Evolutionary conservation across 1,284 basidiomycete species (phyloP), one percentile per base, ranked within the genome.

Genomic region (Coniophora puteana): DNA sequence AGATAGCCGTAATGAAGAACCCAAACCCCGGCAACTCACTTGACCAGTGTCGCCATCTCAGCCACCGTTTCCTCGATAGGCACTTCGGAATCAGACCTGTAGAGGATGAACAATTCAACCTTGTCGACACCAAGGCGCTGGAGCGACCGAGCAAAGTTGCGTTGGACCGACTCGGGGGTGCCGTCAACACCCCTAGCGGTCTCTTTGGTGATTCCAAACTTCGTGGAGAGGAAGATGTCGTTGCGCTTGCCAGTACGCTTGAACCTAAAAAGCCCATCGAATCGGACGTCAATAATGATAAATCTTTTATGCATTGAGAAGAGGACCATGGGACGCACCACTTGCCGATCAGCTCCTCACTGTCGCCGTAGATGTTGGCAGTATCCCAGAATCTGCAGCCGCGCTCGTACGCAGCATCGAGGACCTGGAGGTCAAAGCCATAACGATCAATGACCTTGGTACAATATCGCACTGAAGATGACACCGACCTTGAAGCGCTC

Each of bases 171-270:
- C 24, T 51, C 18, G 0, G 51, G 34, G 16, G 57, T 49, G 12
- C 51, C 57, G 5, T 58, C 45, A 13, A 58, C 45, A n/a, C n/a
- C n/a, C n/a, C n/a, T n/a, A n/a, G n/a, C n/a, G n/a, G n/a, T n/a
- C n/a, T n/a, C n/a, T n/a, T n/a, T n/a, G 39, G 36, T 41, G 31
- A 61, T 3, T 13, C 64, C 67, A 29, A 68, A 69, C 52, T 73
- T 74, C 39, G 71, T 72, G 1, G 67, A 69, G 3, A 74, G 61
- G 55, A 74, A 74, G 28, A 74, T 66, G 31, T 71, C 54, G 33
- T 59, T 47, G 6, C 67, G 58, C 51, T 67, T 66, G 4, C 66
- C 66, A 1, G 57, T 62, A 29, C 47, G 53, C 39, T 61, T 61
- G 50, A 69, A 61, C 67, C 66, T 63, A 34, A n/a, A n/a, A n/a